A percentile compares a stretch with the other conserved stretches of the same genome.
Evolutionary conservation across 257 asterid species (phyloP).

Genomic region (Solanum piurae): DNA sequence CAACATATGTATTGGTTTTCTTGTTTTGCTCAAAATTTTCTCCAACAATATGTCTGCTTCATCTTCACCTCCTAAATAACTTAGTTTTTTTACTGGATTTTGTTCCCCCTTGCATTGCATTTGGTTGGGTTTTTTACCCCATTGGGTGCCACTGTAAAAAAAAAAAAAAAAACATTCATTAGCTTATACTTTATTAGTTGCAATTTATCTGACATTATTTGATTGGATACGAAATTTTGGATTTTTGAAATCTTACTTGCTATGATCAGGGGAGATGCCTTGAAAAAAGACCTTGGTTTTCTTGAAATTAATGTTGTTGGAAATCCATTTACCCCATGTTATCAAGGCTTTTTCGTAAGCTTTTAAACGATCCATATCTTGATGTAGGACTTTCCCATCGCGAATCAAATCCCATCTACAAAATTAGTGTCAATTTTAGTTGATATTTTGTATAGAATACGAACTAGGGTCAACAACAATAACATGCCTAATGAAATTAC

Average conservation of each 20-base stretch:
- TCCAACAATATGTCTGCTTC: constrained; percentile 16
- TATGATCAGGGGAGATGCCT: constrained; percentile 22
- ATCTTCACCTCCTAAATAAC: not conserved
- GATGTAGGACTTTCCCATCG: not conserved
- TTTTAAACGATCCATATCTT: constrained; percentile 8
- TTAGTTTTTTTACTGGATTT: not conserved
- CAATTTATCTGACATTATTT: not conserved
- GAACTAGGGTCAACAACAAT: not conserved
- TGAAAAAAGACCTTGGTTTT: constrained; percentile 12
- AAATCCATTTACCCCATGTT: constrained; percentile 27
- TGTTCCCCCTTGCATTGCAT: not conserved
- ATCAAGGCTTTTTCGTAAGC: constrained; percentile 14
- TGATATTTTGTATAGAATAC: not conserved
- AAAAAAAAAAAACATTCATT: not conserved
- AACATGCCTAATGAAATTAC: not conserved
- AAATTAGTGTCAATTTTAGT: not conserved
- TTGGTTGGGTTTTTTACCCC: not conserved
- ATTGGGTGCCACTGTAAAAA: not conserved
- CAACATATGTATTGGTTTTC: constrained; percentile 13
- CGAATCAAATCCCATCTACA: constrained; percentile 20
- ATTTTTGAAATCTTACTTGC: not conserved
- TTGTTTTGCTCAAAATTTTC: constrained; percentile 1
- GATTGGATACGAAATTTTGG: not conserved
- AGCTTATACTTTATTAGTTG: too few relatives aligned
- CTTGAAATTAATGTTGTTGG: not conserved